phyloP scores from a whole-genome alignment of 495 filamentous ascomycete species.

The Aspergillus indologenus region DNA sequence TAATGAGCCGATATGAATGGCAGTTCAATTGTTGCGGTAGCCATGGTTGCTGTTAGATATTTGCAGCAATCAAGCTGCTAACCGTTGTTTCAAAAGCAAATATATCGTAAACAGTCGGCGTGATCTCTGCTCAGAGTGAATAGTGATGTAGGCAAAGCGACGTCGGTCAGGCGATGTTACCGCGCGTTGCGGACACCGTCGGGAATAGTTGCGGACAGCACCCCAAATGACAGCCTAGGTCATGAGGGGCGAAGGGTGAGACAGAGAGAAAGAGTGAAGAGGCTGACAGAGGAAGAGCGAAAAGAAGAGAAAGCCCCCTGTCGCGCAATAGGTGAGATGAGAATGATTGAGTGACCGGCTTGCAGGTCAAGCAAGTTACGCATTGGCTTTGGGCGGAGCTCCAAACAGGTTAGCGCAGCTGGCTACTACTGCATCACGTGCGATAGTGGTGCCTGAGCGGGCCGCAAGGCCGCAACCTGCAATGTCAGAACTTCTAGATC shows the following conservation, averaged over 20 bases:
- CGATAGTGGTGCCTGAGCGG: background rate
- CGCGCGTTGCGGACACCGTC: background rate
- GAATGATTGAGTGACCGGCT: background rate
- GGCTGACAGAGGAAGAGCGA: background rate
- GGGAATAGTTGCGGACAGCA: background rate
- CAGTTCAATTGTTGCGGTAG: constrained; percentile 69
- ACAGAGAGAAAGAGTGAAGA: background rate
- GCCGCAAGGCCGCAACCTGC: background rate
- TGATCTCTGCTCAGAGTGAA: background rate
- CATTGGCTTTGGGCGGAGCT: background rate
- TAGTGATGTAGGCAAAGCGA: background rate
- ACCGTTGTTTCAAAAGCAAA: background rate
- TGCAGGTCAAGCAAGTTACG: background rate
- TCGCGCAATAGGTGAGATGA: background rate
- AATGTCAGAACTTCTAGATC: background rate
- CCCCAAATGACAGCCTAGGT: background rate
- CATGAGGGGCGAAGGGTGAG: background rate
- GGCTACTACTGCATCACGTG: background rate
- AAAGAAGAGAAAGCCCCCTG: background rate
- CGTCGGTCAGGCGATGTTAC: background rate
- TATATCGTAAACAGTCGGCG: background rate
- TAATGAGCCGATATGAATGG: constrained; percentile 73
- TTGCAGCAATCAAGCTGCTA: constrained; percentile 21
- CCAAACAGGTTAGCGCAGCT: background rate
- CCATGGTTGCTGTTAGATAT: constrained; percentile 54